Conservation (phyloP, 352 stramenopile species). For the Globisporangium middletonii region DNA sequence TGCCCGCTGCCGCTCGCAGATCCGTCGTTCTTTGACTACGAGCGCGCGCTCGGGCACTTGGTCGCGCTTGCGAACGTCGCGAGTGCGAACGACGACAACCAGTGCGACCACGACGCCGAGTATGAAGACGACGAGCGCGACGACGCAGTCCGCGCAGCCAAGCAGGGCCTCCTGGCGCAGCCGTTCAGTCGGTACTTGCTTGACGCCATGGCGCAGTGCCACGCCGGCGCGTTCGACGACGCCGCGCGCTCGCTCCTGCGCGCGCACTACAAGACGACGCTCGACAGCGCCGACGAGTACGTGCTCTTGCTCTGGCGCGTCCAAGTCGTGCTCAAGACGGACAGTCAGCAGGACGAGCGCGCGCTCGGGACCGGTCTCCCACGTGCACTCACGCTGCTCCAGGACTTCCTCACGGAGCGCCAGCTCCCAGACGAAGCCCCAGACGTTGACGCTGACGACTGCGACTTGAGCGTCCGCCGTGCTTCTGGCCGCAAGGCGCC, state of each 20-base stretch:
- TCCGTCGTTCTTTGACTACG: slow-evolving; percentile 32
- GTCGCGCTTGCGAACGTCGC: neutral
- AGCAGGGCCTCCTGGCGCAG: slow-evolving; percentile 3
- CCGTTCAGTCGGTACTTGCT: slow-evolving; percentile 15
- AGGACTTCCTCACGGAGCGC: slow-evolving; percentile 32
- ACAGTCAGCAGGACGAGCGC: neutral
- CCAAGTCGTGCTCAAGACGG: slow-evolving; percentile 23
- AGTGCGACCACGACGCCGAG: neutral
- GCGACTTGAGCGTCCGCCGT: no score
- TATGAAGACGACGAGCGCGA: neutral
- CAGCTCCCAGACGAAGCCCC: slow-evolving; percentile 18
- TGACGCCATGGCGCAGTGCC: slow-evolving; percentile 15
- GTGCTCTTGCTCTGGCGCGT: slow-evolving; percentile 35
- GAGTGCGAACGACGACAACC: slow-evolving; percentile 4
- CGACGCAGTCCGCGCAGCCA: slow-evolving; percentile 1
- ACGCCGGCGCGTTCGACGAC: slow-evolving; percentile 12
- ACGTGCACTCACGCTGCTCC: slow-evolving; percentile 22
- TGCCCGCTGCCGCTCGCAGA: slow-evolving; percentile 30
- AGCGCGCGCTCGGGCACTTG: slow-evolving; percentile 22
- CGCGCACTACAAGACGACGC: slow-evolving; percentile 41
- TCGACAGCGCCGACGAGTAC: slow-evolving; percentile 53
- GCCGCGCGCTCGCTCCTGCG: slow-evolving; percentile 28
- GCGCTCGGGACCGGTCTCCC: neutral
- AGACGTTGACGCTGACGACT: neutral
- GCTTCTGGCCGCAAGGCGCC: neutral